phyloP scores from a whole-genome alignment of 306 rosid species.

The Vigna mungo region DNA sequence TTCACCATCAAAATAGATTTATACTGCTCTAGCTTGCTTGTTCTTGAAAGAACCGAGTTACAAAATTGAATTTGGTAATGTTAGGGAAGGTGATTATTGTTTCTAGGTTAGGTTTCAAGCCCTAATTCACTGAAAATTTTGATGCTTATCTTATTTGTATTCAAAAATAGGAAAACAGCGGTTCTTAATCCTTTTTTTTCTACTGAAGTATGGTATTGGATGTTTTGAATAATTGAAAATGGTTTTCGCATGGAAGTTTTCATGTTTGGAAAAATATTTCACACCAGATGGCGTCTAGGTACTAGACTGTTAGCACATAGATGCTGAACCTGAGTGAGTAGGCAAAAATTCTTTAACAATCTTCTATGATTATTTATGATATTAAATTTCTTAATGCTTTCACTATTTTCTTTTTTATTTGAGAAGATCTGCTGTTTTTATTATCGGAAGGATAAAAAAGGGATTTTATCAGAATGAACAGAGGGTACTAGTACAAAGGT shows the following conservation, averaged over 20 bases:
- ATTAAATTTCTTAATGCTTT: background rate
- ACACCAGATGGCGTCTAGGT: background rate
- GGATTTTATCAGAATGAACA: slow-evolving; percentile 3
- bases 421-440: background rate
- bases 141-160: background rate
- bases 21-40: background rate
- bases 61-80: background rate
- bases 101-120: background rate
- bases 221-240: background rate
- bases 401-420: slow-evolving; percentile 12
- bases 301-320: background rate
- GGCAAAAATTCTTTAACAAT: background rate
- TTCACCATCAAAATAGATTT: background rate
- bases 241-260: background rate
- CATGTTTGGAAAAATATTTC: background rate
- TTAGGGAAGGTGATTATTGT: background rate
- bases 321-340: background rate
- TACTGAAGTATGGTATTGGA: background rate
- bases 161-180: background rate
- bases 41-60: background rate
- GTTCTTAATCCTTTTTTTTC: background rate
- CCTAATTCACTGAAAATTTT: background rate
- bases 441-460: background rate
- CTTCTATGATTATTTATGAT: background rate
- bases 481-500: background rate